These are phyloP conservation scores for Macrotyloma uniflorum DNA, from an alignment of 306 rosid genomes.

Conservation along the genomic window DNA sequence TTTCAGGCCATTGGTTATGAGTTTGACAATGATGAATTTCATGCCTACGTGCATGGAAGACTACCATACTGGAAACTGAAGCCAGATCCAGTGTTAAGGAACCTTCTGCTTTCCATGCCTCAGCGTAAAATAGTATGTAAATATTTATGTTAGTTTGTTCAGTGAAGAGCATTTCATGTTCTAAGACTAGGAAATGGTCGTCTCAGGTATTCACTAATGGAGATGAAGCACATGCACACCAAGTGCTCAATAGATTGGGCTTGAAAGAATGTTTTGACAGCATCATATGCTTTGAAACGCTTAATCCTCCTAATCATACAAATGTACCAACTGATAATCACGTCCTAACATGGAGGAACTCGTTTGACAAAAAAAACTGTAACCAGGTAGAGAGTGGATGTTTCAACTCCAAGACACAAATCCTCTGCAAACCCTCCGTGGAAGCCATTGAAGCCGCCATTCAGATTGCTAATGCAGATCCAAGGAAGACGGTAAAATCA, in stretches of 20 bases:
- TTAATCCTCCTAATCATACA: constrained; percentile 57
- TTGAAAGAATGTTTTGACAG: constrained; percentile 86
- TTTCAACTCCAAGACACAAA: constrained; percentile 35
- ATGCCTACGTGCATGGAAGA: constrained; percentile 75
- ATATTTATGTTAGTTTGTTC: not conserved
- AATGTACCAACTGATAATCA: not conserved
- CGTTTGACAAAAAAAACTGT: not conserved
- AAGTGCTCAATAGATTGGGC: constrained; percentile 65
- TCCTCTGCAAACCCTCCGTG: constrained; percentile 80
- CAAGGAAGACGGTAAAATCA: constrained; percentile 63
- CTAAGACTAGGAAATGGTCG: constrained; percentile 17
- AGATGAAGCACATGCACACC: constrained; percentile 63
- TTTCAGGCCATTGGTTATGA: constrained; percentile 69
- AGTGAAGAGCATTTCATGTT: not conserved
- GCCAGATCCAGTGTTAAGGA: constrained; percentile 74
- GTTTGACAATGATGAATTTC: constrained; percentile 78
- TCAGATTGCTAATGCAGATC: constrained; percentile 63
- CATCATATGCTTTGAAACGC: constrained; percentile 84
- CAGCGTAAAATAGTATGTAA: constrained; percentile 82
- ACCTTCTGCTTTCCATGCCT: constrained; percentile 82
- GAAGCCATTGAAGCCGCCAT: constrained; percentile 73
- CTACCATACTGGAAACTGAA: constrained; percentile 73
- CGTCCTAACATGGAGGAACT: not conserved
- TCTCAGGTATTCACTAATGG: constrained; percentile 83
- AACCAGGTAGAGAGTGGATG: constrained; percentile 18